Percentiles rank a stretch among this genome's conserved stretches.
Evolutionary conservation across 2,329 filamentous ascomycete species (phyloP).

Genomic region (Phyllosticta capitalensis): DNA sequence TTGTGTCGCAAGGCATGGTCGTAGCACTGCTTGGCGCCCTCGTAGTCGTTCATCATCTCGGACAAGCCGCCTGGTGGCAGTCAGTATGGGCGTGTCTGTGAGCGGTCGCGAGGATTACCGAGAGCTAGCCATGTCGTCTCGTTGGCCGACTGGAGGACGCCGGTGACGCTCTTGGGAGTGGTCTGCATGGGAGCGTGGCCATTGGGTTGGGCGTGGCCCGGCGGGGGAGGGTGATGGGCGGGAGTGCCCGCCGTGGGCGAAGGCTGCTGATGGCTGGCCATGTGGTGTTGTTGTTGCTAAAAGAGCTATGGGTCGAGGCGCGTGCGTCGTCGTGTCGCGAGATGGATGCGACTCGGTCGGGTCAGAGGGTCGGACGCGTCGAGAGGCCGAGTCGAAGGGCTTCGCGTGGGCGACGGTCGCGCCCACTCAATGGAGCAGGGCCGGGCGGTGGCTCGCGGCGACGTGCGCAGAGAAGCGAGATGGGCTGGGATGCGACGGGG

Average conservation of each 20-base stretch:
- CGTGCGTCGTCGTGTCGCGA: background rate
- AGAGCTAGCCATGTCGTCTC: slow-evolving; percentile 89
- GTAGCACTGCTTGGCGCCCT: slow-evolving; percentile 83
- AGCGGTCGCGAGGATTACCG: slow-evolving; percentile 50
- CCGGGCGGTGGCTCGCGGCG: background rate
- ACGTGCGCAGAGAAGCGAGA: too few species aligned
- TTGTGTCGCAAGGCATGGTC: slow-evolving; percentile 85
- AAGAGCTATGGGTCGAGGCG: slow-evolving; percentile 2
- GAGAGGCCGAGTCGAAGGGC: background rate
- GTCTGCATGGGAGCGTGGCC: slow-evolving; percentile 41
- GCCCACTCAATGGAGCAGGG: background rate
- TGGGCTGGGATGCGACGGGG: too few species aligned
- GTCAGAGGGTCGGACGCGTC: background rate
- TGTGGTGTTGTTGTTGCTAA: slow-evolving; percentile 23
- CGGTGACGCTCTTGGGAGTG: slow-evolving; percentile 40
- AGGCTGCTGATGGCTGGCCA: slow-evolving; percentile 66
- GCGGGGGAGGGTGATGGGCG: slow-evolving; percentile 54
- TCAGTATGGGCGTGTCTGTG: slow-evolving; percentile 16
- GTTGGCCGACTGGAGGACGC: slow-evolving; percentile 69
- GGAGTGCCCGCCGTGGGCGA: slow-evolving; percentile 69
- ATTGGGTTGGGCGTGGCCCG: slow-evolving; percentile 50
- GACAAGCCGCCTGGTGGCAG: slow-evolving; percentile 61
- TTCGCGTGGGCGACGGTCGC: background rate
- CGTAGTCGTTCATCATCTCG: slow-evolving; percentile 77
- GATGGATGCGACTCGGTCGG: background rate